These are phyloP conservation scores for Naganishia liquefaciens DNA, from an alignment of 1,284 basidiomycete species.

Conservation along the genomic window DNA sequence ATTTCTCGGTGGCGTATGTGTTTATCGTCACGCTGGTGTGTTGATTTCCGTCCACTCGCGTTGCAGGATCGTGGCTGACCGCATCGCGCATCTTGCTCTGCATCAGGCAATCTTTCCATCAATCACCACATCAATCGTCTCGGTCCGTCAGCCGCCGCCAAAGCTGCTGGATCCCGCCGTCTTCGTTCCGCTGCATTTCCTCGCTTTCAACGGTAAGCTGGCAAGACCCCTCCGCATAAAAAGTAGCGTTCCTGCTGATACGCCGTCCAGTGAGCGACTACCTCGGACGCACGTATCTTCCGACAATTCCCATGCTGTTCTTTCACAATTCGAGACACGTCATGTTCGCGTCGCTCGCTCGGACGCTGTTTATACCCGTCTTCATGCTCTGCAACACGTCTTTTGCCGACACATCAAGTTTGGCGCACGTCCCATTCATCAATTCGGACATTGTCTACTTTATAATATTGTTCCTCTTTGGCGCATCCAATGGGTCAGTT, in stretches of 20 bases:
- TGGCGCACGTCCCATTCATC: slow-evolving; percentile 60
- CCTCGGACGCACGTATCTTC: slow-evolving; percentile 67
- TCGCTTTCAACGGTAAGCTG: slow-evolving; percentile 53
- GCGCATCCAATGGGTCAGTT: slow-evolving; percentile 72
- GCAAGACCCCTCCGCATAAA: slow-evolving; percentile 30
- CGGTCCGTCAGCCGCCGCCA: slow-evolving; percentile 60
- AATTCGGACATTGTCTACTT: slow-evolving; percentile 74
- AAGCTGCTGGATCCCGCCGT: slow-evolving; percentile 47
- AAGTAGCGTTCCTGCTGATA: slow-evolving; percentile 68
- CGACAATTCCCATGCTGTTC: slow-evolving; percentile 65
- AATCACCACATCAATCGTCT: slow-evolving; percentile 71
- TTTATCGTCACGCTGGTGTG: slow-evolving; percentile 78
- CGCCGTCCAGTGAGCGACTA: slow-evolving; percentile 80
- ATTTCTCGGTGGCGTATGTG: slow-evolving; percentile 71
- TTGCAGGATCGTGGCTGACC: neutral
- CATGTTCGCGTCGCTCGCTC: slow-evolving; percentile 61
- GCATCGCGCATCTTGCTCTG: neutral
- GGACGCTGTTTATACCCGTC: slow-evolving; percentile 74
- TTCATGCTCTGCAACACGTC: slow-evolving; percentile 76
- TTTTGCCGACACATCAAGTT: slow-evolving; percentile 25
- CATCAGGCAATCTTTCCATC: slow-evolving; percentile 77
- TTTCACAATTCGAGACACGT: slow-evolving; percentile 68
- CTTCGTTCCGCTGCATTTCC: slow-evolving; percentile 54
- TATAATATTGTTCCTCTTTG: slow-evolving; percentile 69
- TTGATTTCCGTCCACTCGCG: slow-evolving; percentile 21